Base-by-base conservation (phyloP, 495 filamentous ascomycete species). In the Usnea hakonensis region DNA sequence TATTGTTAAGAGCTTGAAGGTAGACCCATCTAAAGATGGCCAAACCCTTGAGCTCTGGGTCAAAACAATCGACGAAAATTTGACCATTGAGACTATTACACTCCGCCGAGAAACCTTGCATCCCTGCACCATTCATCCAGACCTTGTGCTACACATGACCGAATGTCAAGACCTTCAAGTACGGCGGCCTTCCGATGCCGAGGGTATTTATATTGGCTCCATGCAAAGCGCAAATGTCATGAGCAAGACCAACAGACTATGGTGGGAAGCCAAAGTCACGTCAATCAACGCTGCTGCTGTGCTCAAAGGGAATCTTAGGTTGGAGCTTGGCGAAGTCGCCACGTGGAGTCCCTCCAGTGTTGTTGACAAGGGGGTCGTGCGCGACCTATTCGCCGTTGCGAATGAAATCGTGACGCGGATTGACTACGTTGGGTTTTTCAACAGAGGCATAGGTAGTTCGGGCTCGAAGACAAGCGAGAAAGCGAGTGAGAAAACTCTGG, bases 261-360 rank as follows among this genome's bases (percentile, higher is more conserved):
- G 80, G 79, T 81, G 76, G 67, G 72, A 76, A 53, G 74, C 72
- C 16, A 74, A 71, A 13, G 44, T 81, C 9, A 60, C 71, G 36
- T 77, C 73, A 40, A 62, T 61, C 13, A 48, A 64, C 5, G 72
- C 76, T 10, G 67, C 71, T 19, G 48, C 59, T 1, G 61, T 74
- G 0, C 43, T 78, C 38, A 61, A 67, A 55, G 33, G 70, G 16
- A 78, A 78, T 32, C 17, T 40, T 0, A 46, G 50, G 32, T 52
- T 79, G 35, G 70, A 72, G 43, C 44, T 74, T 3, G 77, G 77
- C 0, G 70, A 75, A 21, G 58, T 50, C 14, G 74, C 68, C 7
- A 43, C 19, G 9, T 70, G 69, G 69, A 26, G 19, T 11, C 58
- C 70, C 35, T 30, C 67, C 32, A 66, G 62, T 10, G 65, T 79